Evolutionary conservation across 108 stramenopile species (phyloP).

Genomic region (Stephanodiscus minutulus): DNA sequence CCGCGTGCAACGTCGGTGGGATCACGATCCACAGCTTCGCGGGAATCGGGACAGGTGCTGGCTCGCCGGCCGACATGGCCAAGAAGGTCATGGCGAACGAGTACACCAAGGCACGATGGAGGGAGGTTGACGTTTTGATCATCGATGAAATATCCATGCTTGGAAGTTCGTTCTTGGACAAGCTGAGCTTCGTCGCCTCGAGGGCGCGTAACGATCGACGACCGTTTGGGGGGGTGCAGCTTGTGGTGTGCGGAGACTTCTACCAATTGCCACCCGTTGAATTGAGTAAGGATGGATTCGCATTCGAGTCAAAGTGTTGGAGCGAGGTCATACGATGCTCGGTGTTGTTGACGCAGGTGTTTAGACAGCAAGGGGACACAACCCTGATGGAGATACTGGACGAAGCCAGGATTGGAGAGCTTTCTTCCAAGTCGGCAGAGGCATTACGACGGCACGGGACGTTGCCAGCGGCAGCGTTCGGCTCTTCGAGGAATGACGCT

Average conservation of each 20-base stretch:
- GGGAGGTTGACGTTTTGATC: constrained; percentile 61
- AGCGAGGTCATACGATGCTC: constrained; percentile 34
- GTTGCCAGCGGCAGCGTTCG: constrained; percentile 28
- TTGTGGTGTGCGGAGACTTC: constrained; percentile 93
- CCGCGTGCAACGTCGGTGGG: constrained; percentile 58
- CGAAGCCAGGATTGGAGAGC: constrained; percentile 69
- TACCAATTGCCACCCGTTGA: constrained; percentile 84
- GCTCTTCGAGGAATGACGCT: constrained; percentile 6
- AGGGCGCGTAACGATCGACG: constrained; percentile 49
- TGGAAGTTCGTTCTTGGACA: constrained; percentile 79
- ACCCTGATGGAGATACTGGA: constrained; percentile 72
- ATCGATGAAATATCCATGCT: constrained; percentile 89
- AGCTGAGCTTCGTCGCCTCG: constrained; percentile 58
- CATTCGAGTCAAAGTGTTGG: constrained; percentile 74
- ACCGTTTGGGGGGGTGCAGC: constrained; percentile 91
- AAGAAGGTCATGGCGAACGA: constrained; percentile 53
- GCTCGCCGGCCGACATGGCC: constrained; percentile 27
- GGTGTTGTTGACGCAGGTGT: constrained; percentile 67
- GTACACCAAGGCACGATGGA: constrained; percentile 49
- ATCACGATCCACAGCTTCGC: constrained; percentile 83
- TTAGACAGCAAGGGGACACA: constrained; percentile 75
- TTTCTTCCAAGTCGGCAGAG: constrained; percentile 37
- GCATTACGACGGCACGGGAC: constrained; percentile 28
- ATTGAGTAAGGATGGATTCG: constrained; percentile 52
- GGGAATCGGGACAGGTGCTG: constrained; percentile 58